phyloP scores from a whole-genome alignment of 441 rosid genomes.

The Populus trichocarpa region DNA sequence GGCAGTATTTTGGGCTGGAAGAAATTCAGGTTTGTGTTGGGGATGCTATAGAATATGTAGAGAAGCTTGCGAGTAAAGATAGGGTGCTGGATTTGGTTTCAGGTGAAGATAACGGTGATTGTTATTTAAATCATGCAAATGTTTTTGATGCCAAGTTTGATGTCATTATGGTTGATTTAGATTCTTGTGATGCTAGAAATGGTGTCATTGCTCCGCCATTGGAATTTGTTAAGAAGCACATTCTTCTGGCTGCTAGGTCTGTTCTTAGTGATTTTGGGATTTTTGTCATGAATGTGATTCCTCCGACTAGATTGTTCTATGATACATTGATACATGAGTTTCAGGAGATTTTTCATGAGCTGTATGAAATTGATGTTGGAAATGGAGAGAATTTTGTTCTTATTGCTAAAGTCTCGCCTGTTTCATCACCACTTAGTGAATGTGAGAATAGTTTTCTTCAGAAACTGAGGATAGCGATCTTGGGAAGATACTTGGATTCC shows the following conservation, averaged over 20 bases:
- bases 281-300: conserved; percentile 63
- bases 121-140: not conserved
- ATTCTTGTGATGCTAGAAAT: conserved; percentile 48
- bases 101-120: conserved; percentile 3
- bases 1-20: conserved; percentile 62
- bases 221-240: conserved; percentile 45
- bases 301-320: conserved; percentile 42
- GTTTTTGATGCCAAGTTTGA: conserved; percentile 42
- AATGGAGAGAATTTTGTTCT: conserved; percentile 70
- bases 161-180: conserved; percentile 80
- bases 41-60: conserved; percentile 54
- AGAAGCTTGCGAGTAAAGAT: conserved; percentile 31
- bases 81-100: conserved; percentile 9
- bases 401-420: conserved; percentile 35
- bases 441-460: conserved; percentile 26
- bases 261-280: conserved; percentile 55
- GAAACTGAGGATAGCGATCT: conserved; percentile 30
- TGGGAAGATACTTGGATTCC: conserved; percentile 46
- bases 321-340: conserved; percentile 34
- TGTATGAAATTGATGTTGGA: conserved; percentile 73
- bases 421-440: conserved; percentile 16
- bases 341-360: conserved; percentile 43
- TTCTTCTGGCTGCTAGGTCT: conserved; percentile 49
- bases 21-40: conserved; percentile 36
- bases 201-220: conserved; percentile 74